Evolutionary conservation across 352 stramenopile genomes (phyloP), one percentile per base, ranked within the genome.

Genomic region (Globisporangium spiculum): DNA sequence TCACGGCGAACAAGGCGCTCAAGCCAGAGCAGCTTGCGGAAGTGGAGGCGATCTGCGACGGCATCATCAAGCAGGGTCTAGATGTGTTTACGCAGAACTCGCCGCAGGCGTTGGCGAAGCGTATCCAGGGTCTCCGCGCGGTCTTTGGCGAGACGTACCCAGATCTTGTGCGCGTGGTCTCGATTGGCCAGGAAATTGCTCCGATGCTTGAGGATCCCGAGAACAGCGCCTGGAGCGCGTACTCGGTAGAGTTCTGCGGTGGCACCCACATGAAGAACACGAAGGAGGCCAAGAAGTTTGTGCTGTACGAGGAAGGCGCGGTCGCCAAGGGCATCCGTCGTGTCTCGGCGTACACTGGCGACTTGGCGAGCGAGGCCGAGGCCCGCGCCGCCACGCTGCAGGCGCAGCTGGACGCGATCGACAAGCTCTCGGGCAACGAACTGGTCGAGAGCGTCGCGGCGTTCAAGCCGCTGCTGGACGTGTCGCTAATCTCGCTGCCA

Each of bases 71-170:
- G 69, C 79, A 98, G 60, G 80, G 90, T 65, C 77, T 99, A 48
- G 86, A 96, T 14, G 96, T 99, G 58, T 96, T 97, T 65, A 92
- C 83, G 24, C 69, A 98, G 71, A 80, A 98, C 6, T 91, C 98
- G 65, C 84, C 94, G n/a, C 88, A 99, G 64, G 89, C 78, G 41
- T 85, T 98, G 60, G 98, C 97, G 48, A 95, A 97, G 77, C 80
- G 86, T 41, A 99, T 99, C 66, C 86, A 97, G 57, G 97, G 96
- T 34, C 80, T 99, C n/a, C 84, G 97, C 48, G 97, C 97, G 20
- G 97, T 99, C 18, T 99, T 99, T 77, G 98, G 98, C 56, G 98
- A 99, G 84, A 97, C 96, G 5, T 99, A 99, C 88, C 98, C 98
- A 14, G 97, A 99, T 85, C 94, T 98, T 55, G 98, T 99, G 0